Conservation (phyloP, 768 basidiomycete genomes). For the Tylopilus intermedius region DNA sequence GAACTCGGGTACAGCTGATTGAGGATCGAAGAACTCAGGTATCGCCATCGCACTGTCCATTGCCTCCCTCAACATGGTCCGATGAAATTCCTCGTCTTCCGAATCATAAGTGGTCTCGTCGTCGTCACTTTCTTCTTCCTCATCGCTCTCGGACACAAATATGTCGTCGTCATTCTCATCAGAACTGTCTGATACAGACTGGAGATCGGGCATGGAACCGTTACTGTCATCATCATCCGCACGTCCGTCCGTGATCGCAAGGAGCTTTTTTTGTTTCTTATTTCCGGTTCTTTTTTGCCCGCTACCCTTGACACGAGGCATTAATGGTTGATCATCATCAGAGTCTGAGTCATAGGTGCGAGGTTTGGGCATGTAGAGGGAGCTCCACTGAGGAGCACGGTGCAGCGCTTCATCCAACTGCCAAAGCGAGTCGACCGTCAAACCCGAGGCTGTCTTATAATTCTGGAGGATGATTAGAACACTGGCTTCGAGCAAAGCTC, state of each 20-base stretch:
- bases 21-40: slow-evolving; percentile 54
- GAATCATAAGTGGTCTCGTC: slow-evolving; percentile 53
- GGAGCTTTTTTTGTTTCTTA: slow-evolving; percentile 35
- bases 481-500: neutral
- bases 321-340: slow-evolving; percentile 21
- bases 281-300: slow-evolving; percentile 17
- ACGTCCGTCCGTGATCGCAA: slow-evolving; percentile 47
- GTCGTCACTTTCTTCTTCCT: slow-evolving; percentile 33
- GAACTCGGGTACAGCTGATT: slow-evolving; percentile 41
- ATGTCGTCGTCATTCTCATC: slow-evolving; percentile 38
- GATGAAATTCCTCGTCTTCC: slow-evolving; percentile 63
- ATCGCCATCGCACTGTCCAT: slow-evolving; percentile 62
- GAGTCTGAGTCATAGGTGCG: slow-evolving; percentile 20
- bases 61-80: slow-evolving; percentile 60
- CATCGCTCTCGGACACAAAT: slow-evolving; percentile 23
- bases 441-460: slow-evolving; percentile 48
- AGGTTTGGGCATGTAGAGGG: slow-evolving; percentile 32
- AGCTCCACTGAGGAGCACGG: slow-evolving; percentile 57
- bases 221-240: slow-evolving; percentile 39
- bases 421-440: slow-evolving; percentile 63
- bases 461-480: slow-evolving; percentile 42
- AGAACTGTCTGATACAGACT: slow-evolving; percentile 60
- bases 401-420: slow-evolving; percentile 47
- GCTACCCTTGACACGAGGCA: slow-evolving; percentile 8
- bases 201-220: slow-evolving; percentile 62